Evolutionary conservation across 2,329 filamentous ascomycete genomes (phyloP), one percentile per base, ranked within the genome.

Genomic region (Ascochyta clinopodiicola): DNA sequence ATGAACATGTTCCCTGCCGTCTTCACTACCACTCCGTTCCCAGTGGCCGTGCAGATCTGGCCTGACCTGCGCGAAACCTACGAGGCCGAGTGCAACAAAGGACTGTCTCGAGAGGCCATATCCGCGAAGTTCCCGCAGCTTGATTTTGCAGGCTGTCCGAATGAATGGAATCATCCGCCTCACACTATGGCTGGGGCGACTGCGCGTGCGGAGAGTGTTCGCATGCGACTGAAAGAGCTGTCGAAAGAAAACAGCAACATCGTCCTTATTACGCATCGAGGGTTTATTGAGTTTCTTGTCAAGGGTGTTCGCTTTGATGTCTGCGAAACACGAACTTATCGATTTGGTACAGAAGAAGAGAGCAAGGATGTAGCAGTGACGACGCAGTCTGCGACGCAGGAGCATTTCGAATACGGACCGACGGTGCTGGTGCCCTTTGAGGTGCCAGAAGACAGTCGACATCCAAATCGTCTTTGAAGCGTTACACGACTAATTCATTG

Each of bases 51-150:
- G 3, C 59, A 67, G 34, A 63, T 66, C 27, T 66, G 60, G 65
- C 62, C 64, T 1, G 59, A 66, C n/a, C 60, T 68, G 17, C 56
- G 61, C n/a, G 63, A 67, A 59, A 44, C 56, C 4, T 35, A 64
- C 38, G 54, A 64, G n/a, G 49, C 55, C 2, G 46, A 50, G 2
- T 65, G 59, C 49, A 68, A 67, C 53, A 59, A 61, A 31, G 61
- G 60, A 4, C 32, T 57, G 3, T 48, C 57, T 13, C 61, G 63
- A 2, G 17, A 44, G 13, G 57, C 61, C 5, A 19, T 69, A 9
- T 17, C 37, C 4, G 10, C 43, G 0, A 57, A 44, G 13, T 66
- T 61, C 27, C 61, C 62, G 0, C 57, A 63, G 12, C 59, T 69
- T 15, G 56, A 69, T 24, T 67, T 68, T 22, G 52, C 57, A 0